Evolutionary conservation across 2,329 filamentous ascomycete genomes (phyloP), one percentile per base, ranked within the genome.

Genomic region (Aspergillus ustus): DNA sequence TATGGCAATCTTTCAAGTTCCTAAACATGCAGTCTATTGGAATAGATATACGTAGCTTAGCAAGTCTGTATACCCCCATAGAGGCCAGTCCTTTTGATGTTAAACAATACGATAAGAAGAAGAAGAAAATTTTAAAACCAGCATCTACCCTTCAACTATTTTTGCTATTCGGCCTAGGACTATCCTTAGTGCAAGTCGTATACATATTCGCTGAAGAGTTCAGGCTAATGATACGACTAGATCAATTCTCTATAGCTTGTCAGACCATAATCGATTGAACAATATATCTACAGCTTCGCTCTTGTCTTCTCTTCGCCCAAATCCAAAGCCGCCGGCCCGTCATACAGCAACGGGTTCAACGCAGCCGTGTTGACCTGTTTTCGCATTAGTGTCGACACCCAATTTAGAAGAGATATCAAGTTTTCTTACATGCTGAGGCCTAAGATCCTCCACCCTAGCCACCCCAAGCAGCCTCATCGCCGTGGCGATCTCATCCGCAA

Each of bases 391-490:
- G 2, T 15, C 34, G 34, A 28, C 29, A 53, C 2, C 28, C 11
- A 15, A 31, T 13, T 9, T 13, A 8, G 22, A 13, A 25, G 19
- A 25, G 20, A 2, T 7, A 22, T 45, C 1, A 7, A 15, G 11
- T 7, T 19, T 22, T 22, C 89, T 85, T 81, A 93, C 91, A 80
- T 92, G 85, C 76, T 88, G 85, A 64, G 88, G 86, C 0, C 91
- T 89, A 58, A 97, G 80, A 59, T 96, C 87, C 53, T 86, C 84
- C 8, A 96, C 82, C 57, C 80, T 89, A 74, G 90, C 87, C 1
- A 87, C 92, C 7, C 94, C 94, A 19, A 97, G 81, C 46, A 91
- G 76, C 52, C 87, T 81, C 86, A 91, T 89, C 52, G 85, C 85
- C 4, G 88, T 91, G 72, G 87, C 85, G 8, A 84, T 86, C 73